Conservation (phyloP, 768 basidiomycete genomes). For the Xanthoconium stramineum region DNA sequence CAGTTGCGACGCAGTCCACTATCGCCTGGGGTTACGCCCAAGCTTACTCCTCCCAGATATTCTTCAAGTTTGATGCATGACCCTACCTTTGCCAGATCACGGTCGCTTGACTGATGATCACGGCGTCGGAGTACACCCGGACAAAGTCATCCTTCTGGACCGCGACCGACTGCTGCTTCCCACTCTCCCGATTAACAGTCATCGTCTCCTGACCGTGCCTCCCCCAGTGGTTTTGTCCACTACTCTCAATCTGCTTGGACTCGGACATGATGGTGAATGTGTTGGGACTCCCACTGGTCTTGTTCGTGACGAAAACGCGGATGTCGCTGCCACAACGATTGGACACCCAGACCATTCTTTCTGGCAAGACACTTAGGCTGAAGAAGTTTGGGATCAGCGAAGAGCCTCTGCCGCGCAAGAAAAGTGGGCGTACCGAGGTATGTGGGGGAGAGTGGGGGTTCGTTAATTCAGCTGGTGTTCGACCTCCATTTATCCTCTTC, state of each 20-base stretch:
- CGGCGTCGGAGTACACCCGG: conserved; percentile 8
- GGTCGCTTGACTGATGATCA: conserved; percentile 10
- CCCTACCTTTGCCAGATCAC: not conserved
- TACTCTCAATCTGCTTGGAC: not conserved
- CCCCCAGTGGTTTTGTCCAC: conserved; percentile 5
- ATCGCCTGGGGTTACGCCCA: too few species aligned
- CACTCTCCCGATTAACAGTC: conserved; percentile 2
- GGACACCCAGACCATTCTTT: conserved; percentile 18
- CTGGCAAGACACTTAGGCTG: not conserved
- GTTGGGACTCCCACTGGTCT: not conserved
- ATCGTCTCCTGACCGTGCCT: conserved; percentile 8
- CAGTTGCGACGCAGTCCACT: too few species aligned
- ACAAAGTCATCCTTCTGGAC: conserved; percentile 16
- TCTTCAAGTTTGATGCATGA: too few species aligned
- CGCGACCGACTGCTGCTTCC: conserved; percentile 8
- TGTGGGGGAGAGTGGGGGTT: not conserved
- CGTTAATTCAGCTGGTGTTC: too few species aligned
- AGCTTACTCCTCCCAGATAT: too few species aligned
- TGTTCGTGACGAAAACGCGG: conserved; percentile 7
- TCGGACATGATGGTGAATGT: not conserved
- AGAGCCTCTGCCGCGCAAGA: not conserved
- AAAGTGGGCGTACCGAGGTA: not conserved
- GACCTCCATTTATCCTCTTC: too few species aligned
- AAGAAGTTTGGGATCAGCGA: not conserved
- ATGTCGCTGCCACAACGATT: not conserved